phyloP scores from a whole-genome alignment of 1,284 basidiomycete species.

The Malassezia japonica region DNA sequence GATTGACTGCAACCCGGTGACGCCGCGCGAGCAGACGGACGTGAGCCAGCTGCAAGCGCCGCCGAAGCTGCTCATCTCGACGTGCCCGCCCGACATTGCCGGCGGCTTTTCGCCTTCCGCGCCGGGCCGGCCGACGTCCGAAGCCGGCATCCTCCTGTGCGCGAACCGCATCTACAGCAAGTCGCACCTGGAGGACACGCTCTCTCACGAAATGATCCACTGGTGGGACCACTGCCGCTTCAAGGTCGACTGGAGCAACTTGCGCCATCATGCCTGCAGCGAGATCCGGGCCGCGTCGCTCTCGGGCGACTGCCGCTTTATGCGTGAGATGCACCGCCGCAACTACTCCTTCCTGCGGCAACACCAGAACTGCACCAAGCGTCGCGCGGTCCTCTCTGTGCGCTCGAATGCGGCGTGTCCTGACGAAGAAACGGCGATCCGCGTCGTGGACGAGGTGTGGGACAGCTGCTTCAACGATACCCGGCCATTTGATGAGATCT shows the following conservation, averaged over 20 bases:
- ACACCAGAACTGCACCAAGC: constrained; percentile 78
- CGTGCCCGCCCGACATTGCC: constrained; percentile 30
- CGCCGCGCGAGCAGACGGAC: constrained; percentile 4
- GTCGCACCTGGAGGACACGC: constrained; percentile 79
- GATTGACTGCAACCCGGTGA: constrained; percentile 34
- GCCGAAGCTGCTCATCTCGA: constrained; percentile 31
- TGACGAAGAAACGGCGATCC: constrained; percentile 65
- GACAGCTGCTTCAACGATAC: constrained; percentile 92
- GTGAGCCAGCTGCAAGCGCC: background rate
- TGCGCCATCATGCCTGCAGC: constrained; percentile 87
- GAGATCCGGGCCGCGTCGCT: constrained; percentile 94
- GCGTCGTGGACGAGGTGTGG: constrained; percentile 90
- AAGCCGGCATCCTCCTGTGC: constrained; percentile 38
- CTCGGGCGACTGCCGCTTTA: constrained; percentile 80
- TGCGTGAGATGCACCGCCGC: constrained; percentile 64
- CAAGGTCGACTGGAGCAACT: constrained; percentile 78
- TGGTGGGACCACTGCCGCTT: constrained; percentile 91
- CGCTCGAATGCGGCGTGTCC: constrained; percentile 70
- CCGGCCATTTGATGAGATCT: constrained; percentile 77
- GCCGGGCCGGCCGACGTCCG: constrained; percentile 19
- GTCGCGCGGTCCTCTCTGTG: constrained; percentile 75
- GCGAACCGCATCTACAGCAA: constrained; percentile 56
- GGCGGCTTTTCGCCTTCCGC: constrained; percentile 39
- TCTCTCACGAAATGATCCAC: constrained; percentile 90
- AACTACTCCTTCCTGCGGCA: constrained; percentile 78